A percentile compares a stretch with the other conserved stretches of the same genome.
Evolutionary conservation across 2,329 filamentous ascomycete species (phyloP).

Genomic region (Botrytis fragariae): DNA sequence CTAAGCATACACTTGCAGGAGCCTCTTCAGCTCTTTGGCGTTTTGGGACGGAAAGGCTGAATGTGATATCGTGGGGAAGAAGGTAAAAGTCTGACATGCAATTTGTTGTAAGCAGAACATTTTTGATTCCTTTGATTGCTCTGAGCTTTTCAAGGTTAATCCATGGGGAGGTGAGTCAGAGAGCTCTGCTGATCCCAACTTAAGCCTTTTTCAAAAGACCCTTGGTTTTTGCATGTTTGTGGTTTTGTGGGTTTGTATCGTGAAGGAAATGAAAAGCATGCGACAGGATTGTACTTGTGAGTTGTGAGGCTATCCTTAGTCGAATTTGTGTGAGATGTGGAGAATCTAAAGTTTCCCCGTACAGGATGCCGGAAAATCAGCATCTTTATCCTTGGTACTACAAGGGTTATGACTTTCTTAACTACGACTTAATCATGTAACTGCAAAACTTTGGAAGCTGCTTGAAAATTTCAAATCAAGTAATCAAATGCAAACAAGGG

Average conservation of each 20-base stretch:
- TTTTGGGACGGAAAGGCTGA: slow-evolving; percentile 3
- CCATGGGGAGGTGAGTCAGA: not conserved
- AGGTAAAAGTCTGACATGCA: slow-evolving; percentile 6
- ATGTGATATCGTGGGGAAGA: slow-evolving; percentile 16
- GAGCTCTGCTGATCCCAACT: slow-evolving; percentile 15
- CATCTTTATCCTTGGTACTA: slow-evolving; percentile 15
- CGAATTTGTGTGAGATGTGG: slow-evolving; percentile 10
- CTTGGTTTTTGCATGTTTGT: not conserved
- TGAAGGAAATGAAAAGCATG: not conserved
- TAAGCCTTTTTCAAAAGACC: slow-evolving; percentile 6
- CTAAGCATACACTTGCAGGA: slow-evolving; percentile 18
- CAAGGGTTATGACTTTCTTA: not conserved
- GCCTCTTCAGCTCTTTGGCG: not conserved
- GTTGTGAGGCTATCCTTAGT: not conserved
- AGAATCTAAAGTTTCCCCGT: slow-evolving; percentile 13
- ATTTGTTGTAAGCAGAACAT: slow-evolving; percentile 12
- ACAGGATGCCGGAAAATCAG: slow-evolving; percentile 9
- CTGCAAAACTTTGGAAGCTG: not conserved
- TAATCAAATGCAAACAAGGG: not conserved
- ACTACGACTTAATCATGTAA: not conserved
- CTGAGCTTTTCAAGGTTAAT: not conserved
- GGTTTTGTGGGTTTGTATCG: not conserved
- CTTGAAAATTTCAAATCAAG: not conserved
- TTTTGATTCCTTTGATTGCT: not conserved
- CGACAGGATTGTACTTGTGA: slow-evolving; percentile 3